These are phyloP conservation scores for Chlamydomonas sp. DNA, from an alignment of 139 green algal species.

Conservation along the genomic window DNA sequence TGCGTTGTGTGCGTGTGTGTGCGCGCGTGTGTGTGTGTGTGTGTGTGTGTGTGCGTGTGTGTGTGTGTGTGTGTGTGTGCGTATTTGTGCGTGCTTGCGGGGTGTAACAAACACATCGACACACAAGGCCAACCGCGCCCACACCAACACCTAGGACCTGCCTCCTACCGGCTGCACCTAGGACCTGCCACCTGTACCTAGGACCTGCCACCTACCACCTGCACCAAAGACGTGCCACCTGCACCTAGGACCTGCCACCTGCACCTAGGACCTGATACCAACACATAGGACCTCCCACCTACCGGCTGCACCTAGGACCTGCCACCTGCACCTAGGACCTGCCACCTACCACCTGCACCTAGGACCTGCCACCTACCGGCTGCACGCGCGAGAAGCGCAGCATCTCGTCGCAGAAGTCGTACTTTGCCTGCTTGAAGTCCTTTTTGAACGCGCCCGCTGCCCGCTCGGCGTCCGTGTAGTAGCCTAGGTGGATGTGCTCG, in stretches of 20 bases:
- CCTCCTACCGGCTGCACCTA: not conserved
- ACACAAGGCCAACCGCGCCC: not conserved
- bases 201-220: not conserved
- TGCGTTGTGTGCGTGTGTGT: not conserved
- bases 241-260: not conserved
- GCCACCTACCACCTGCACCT: not conserved
- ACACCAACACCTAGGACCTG: not conserved
- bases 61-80: not conserved
- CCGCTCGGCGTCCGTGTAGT: constrained; percentile 78
- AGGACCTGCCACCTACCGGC: not conserved
- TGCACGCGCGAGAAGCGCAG: constrained; percentile 46
- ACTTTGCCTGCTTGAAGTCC: constrained; percentile 91
- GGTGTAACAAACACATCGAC: not conserved
- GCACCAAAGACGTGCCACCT: not conserved
- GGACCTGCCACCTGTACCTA: not conserved
- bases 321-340: not conserved
- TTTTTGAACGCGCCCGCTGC: constrained; percentile 69
- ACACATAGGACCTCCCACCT: not conserved
- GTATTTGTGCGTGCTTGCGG: not conserved
- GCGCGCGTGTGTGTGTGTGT: not conserved
- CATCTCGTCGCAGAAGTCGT: constrained; percentile 88
- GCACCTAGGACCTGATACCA: not conserved
- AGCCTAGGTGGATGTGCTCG: constrained; percentile 94
- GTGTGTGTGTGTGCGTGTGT: not conserved
- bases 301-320: not conserved